Conservation (phyloP, 2,329 filamentous ascomycete species). For the Fusarium pseudocircinatum region DNA sequence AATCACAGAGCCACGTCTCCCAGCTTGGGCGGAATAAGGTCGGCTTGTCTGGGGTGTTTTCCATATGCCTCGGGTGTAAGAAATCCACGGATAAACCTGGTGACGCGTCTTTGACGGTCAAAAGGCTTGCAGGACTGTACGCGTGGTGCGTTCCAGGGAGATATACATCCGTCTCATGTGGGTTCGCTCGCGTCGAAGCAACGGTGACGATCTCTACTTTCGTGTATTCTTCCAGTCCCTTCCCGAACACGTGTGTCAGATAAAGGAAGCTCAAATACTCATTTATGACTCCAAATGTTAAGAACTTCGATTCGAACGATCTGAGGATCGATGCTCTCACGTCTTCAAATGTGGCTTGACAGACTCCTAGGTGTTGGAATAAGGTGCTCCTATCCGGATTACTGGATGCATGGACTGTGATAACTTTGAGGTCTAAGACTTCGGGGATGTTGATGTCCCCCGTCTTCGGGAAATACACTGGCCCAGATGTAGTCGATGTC, state of each 20-base stretch:
- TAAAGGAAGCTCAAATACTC: neutral
- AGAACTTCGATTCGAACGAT: fast-evolving
- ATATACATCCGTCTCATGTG: neutral
- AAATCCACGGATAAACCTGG: fast-evolving
- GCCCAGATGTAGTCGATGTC: neutral
- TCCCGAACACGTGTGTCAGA: fast-evolving
- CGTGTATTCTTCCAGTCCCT: neutral
- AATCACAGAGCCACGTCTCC: neutral
- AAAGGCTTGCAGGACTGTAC: neutral
- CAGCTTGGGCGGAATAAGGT: neutral
- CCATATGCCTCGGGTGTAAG: fast-evolving
- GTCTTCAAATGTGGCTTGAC: neutral
- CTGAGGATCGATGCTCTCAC: neutral
- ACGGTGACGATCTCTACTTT: fast-evolving
- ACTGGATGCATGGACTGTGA: neutral
- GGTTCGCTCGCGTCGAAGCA: fast-evolving
- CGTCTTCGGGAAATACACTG: conserved; percentile 17
- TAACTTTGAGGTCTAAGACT: neutral
- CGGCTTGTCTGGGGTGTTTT: neutral
- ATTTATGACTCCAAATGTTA: fast-evolving
- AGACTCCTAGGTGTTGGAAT: conserved; percentile 11
- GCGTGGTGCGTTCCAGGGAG: fast-evolving
- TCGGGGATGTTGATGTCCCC: neutral
- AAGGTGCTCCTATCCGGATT: neutral
- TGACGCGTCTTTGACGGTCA: fast-evolving